Evolutionary conservation across 2,329 filamentous ascomycete genomes (phyloP).

Genomic region (Pseudocercospora pini-densiflorae): DNA sequence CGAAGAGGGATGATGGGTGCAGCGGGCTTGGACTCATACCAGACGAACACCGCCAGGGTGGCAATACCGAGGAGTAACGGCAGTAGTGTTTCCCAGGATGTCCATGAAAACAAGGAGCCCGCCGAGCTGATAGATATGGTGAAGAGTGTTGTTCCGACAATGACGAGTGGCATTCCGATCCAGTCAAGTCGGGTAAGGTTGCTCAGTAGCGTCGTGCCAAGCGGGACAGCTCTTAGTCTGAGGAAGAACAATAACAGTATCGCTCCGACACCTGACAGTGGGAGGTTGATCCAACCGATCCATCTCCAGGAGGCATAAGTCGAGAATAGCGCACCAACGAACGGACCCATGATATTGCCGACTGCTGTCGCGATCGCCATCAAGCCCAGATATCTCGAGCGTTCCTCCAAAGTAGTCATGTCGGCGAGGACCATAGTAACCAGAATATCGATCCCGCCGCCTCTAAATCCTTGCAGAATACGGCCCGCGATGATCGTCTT

Average conservation of each 20-base stretch:
- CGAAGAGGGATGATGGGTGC: conserved; percentile 2
- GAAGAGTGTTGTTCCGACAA: conserved; percentile 3
- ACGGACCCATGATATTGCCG: conserved; percentile 2
- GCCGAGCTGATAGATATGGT: neutral
- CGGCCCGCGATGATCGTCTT: neutral
- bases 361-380: conserved; percentile 5
- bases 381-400: conserved; percentile 6
- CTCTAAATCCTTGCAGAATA: conserved; percentile 6
- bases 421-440: conserved; percentile 11
- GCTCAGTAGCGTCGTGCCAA: neutral
- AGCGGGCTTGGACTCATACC: conserved; percentile 2
- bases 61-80: neutral
- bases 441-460: conserved; percentile 10
- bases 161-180: conserved; percentile 2
- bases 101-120: neutral
- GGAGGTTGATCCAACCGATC: conserved; percentile 14
- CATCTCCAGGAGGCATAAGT: conserved; percentile 3
- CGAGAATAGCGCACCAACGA: neutral
- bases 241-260: conserved; percentile 4
- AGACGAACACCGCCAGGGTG: neutral
- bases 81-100: conserved; percentile 3
- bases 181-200: neutral
- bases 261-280: neutral
- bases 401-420: conserved; percentile 16
- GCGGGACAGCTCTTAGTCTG: neutral